Percentiles rank a stretch among this genome's conserved stretches.
These are phyloP conservation scores for Paraleonurus japonicus DNA, from an alignment of 257 asterid species.

Conservation along the genomic window DNA sequence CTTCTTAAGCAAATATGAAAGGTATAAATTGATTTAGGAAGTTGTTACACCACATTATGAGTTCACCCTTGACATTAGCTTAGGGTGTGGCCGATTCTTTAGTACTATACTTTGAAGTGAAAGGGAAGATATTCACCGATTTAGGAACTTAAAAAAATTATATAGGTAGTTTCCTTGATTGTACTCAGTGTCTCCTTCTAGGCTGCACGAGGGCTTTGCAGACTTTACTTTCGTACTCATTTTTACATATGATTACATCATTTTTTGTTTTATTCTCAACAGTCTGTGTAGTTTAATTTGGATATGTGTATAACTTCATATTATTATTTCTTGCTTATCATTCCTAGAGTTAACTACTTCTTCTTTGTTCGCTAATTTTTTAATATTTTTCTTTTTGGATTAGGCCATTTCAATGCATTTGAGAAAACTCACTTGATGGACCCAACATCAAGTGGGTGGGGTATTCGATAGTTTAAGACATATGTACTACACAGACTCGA, in stretches of 20 bases:
- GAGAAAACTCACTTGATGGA: constrained; percentile 95
- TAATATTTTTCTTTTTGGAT: constrained; percentile 22
- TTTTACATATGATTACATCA: neutral
- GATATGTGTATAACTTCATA: neutral
- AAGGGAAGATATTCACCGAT: neutral
- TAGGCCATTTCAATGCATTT: constrained; percentile 96
- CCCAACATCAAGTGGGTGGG: constrained; percentile 80
- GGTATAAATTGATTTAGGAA: neutral
- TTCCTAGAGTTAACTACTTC: constrained; percentile 2
- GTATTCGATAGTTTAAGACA: constrained; percentile 97
- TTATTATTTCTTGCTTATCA: neutral
- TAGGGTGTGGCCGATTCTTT: neutral
- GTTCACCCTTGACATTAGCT: neutral
- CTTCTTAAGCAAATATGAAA: neutral
- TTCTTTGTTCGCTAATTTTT: constrained; percentile 10
- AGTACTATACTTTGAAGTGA: neutral
- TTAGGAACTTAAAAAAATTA: constrained; percentile 6
- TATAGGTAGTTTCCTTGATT: too few species aligned
- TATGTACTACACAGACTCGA: constrained; percentile 79
- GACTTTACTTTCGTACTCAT: neutral
- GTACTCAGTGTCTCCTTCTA: too few species aligned
- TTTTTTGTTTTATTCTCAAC: neutral
- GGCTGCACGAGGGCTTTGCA: constrained; percentile 1
- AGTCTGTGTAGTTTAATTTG: neutral
- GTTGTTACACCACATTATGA: neutral